Base-by-base conservation (phyloP, 1,139 yeast genomes). In the Neolecta irregularis region DNA sequence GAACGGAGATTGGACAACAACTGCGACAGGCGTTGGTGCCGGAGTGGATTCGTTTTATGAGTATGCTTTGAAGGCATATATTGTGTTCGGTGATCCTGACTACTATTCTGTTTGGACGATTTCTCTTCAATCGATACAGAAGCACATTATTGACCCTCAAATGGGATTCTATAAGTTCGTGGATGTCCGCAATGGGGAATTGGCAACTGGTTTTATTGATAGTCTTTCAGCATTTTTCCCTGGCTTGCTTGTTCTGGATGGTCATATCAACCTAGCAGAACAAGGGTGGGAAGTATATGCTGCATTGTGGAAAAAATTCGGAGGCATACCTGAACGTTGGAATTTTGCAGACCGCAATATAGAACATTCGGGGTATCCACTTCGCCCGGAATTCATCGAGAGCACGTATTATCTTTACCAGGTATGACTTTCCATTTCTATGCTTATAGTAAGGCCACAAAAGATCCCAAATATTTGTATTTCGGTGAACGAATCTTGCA, bases 11-110 rank as follows among this genome's bases (percentile, higher is more conserved):
- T 74, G 83, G 72, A 58, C 61, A 26, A 76, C 76, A 38, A 54
- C 67, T 0, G 57, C 73, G 29, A 69, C 88, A 0, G 94, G 95
- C 0, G 65, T 79, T 6, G 96, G 96, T 1, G 95, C 96, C 0
- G 77, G 93, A 2, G 69, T 80, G n/a, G 96, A 85, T 55, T 81
- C 94, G 0, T 80, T 79, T 48, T 85, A 77, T 52, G 96, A 85
- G 50, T 80, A 85, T 52, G 79, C 93, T 0, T 62, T 80, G 25
- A 85, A 85, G 50, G 72, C 74, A 18, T 61, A 85, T 2, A 67
- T 83, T 8, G 49, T 85, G 6, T 81, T 83, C 43, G 62, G 77
- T 46, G 93, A 83, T 50, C 61, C 62, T 11, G 58, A 64, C 24
- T 62, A 78, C 52, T 62, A 66, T 55, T 50, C 60, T 0, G 71